phyloP scores from a whole-genome alignment of 768 basidiomycete genomes.

The Xerocomus brunneocitrinus region DNA sequence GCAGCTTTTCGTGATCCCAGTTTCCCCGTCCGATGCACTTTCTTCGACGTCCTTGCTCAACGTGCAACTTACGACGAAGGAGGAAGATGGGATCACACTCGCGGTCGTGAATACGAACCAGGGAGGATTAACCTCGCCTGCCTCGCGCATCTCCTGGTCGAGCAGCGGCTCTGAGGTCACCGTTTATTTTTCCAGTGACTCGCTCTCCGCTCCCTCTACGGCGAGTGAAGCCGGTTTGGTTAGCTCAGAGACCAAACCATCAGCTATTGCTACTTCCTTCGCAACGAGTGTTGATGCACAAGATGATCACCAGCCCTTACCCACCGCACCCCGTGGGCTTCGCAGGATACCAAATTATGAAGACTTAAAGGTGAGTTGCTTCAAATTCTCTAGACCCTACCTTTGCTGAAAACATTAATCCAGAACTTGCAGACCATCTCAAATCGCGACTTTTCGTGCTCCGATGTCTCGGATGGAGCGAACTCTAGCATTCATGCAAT shows the following conservation, averaged over 20 bases:
- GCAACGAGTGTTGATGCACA: constrained; percentile 18
- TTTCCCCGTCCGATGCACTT: neutral
- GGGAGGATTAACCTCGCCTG: neutral
- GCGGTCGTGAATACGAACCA: neutral
- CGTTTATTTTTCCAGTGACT: constrained; percentile 6
- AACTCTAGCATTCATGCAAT: neutral
- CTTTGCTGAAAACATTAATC: neutral
- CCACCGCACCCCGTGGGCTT: constrained; percentile 4
- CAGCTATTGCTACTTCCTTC: constrained; percentile 10
- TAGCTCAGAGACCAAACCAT: neutral
- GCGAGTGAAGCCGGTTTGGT: neutral
- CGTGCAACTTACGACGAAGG: constrained; percentile 4
- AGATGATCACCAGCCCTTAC: neutral
- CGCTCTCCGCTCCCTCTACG: constrained; percentile 1
- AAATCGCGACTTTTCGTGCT: neutral
- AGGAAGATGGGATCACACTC: neutral
- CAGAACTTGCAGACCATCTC: neutral
- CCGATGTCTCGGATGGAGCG: neutral
- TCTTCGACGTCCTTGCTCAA: neutral
- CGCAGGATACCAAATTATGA: constrained; percentile 17
- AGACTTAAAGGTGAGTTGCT: constrained; percentile 14
- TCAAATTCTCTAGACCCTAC: too few relatives aligned
- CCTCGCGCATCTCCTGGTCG: neutral
- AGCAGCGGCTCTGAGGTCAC: constrained; percentile 1
- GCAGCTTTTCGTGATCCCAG: neutral